Percentiles rank a stretch among this genome's conserved stretches.
Evolutionary conservation across 2,329 filamentous ascomycete species (phyloP).

Genomic region (Chaetomium strumarium): DNA sequence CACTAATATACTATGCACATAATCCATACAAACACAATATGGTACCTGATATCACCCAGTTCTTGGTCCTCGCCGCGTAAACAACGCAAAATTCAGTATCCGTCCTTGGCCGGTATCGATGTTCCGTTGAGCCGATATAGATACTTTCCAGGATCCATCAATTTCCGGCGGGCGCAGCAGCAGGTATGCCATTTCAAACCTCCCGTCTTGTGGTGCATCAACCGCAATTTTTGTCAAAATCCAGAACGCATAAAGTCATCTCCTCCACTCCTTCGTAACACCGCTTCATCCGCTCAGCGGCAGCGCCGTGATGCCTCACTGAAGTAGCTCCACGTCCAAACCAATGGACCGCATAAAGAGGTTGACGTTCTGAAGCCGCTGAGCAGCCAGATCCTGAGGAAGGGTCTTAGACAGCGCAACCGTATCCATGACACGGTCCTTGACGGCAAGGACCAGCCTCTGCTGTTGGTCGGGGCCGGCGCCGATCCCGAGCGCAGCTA

Average conservation of each 20-base stretch:
- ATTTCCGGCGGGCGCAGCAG: not conserved
- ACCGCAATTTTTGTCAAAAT: slow-evolving; percentile 11
- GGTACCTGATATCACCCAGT: not conserved
- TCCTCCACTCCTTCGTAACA: not conserved
- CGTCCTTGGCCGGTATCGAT: not conserved
- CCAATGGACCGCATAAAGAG: slow-evolving; percentile 98
- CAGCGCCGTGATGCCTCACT: slow-evolving; percentile 23
- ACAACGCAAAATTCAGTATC: not conserved
- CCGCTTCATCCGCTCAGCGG: not conserved
- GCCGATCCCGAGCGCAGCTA: slow-evolving; percentile 90
- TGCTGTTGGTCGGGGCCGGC: slow-evolving; percentile 94
- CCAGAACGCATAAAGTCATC: slow-evolving; percentile 1
- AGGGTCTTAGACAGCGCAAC: slow-evolving; percentile 84
- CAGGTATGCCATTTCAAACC: not conserved
- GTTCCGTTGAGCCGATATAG: not conserved
- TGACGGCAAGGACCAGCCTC: slow-evolving; percentile 87
- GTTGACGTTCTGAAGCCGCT: slow-evolving; percentile 87
- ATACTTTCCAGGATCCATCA: too few relatives aligned
- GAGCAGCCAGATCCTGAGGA: slow-evolving; percentile 75
- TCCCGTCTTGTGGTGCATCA: not conserved
- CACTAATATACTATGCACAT: slow-evolving; percentile 2
- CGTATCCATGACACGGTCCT: slow-evolving; percentile 96
- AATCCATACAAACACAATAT: slow-evolving; percentile 8
- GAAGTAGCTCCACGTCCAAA: slow-evolving; percentile 79
- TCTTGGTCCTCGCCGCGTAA: not conserved